Percentiles rank a stretch among this genome's conserved stretches.
These are phyloP conservation scores for Fusarium citri DNA, from an alignment of 2,329 filamentous ascomycete species.

Conservation along the genomic window DNA sequence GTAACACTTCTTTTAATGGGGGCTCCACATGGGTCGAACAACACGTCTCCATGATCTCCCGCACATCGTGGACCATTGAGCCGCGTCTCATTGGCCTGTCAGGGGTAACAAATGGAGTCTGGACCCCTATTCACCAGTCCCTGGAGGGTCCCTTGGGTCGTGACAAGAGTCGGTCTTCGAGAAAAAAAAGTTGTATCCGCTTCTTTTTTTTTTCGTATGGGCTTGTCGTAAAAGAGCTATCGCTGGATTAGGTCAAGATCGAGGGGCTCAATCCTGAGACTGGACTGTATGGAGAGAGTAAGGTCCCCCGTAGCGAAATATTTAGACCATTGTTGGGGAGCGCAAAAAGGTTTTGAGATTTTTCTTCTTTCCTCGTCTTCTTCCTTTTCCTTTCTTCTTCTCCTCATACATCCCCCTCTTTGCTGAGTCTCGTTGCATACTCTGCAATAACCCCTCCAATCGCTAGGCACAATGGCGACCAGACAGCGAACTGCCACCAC, in stretches of 20 bases:
- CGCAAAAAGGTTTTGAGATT: not conserved
- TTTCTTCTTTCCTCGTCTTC: not conserved
- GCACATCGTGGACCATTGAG: conserved; percentile 35
- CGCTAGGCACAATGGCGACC: conserved; percentile 38
- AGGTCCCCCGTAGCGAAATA: conserved; percentile 9
- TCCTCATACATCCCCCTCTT: not conserved
- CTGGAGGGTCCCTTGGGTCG: conserved; percentile 9
- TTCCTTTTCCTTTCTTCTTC: conserved; percentile 3
- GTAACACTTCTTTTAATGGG: conserved; percentile 3
- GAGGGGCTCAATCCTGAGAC: conserved; percentile 19
- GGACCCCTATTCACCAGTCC: conserved; percentile 41
- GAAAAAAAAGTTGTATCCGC: conserved; percentile 6
- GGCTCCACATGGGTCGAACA: conserved; percentile 9
- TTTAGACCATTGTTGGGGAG: conserved; percentile 20
- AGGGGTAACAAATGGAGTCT: conserved; percentile 21
- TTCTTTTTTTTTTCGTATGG: conserved; percentile 7
- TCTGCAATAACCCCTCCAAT: conserved; percentile 9
- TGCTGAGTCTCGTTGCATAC: conserved; percentile 5
- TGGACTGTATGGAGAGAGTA: conserved; percentile 12
- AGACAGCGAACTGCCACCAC: conserved; percentile 45
- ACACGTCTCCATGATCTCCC: conserved; percentile 43
- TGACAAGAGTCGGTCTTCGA: conserved; percentile 6
- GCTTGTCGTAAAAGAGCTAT: conserved; percentile 26
- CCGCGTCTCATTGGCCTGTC: conserved; percentile 33
- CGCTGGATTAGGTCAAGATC: conserved; percentile 41